These are phyloP conservation scores for Geosmithia flava DNA, from an alignment of 2,329 filamentous ascomycete species.

Conservation along the genomic window DNA sequence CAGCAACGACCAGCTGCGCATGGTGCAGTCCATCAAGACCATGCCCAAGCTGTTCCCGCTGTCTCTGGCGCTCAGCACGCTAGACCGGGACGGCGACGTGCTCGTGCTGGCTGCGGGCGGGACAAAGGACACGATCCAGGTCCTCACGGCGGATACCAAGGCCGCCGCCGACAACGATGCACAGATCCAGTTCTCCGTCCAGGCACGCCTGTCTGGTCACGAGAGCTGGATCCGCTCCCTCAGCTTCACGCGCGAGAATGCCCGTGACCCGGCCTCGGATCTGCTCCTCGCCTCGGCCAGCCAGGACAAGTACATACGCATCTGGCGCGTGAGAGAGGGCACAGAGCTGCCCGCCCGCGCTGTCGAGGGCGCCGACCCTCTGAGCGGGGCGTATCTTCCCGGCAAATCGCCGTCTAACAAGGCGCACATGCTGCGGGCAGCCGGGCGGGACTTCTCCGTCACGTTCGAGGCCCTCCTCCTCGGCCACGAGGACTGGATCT, in stretches of 20 bases:
- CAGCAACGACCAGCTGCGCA: slow-evolving; percentile 28
- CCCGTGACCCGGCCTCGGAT: slow-evolving; percentile 42
- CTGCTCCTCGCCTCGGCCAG: slow-evolving; percentile 82
- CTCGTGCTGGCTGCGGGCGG: slow-evolving; percentile 74
- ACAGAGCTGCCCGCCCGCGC: slow-evolving; percentile 47
- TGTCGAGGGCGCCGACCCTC: slow-evolving; percentile 40
- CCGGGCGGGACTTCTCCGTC: slow-evolving; percentile 55
- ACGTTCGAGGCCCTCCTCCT: slow-evolving; percentile 91
- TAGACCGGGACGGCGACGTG: slow-evolving; percentile 38
- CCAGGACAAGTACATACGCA: slow-evolving; percentile 91
- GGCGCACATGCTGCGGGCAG: slow-evolving; percentile 60
- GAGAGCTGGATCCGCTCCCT: slow-evolving; percentile 91
- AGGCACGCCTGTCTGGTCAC: slow-evolving; percentile 73
- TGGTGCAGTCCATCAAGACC: slow-evolving; percentile 60
- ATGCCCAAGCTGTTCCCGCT: slow-evolving; percentile 74
- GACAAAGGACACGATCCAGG: slow-evolving; percentile 69
- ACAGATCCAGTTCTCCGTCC: slow-evolving; percentile 47
- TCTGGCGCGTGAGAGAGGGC: slow-evolving; percentile 77
- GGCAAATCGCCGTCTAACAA: slow-evolving; percentile 80
- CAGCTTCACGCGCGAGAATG: slow-evolving; percentile 56
- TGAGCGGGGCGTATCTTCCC: slow-evolving; percentile 43
- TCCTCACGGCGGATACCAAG: slow-evolving; percentile 43
- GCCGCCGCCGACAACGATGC: background rate
- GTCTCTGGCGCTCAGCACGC: slow-evolving; percentile 52
- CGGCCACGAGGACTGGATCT: slow-evolving; percentile 98